Percentiles rank a stretch among this genome's conserved stretches.
These are phyloP conservation scores for Nemania sp. DNA, from an alignment of 2,329 filamentous ascomycete species.

Conservation along the genomic window DNA sequence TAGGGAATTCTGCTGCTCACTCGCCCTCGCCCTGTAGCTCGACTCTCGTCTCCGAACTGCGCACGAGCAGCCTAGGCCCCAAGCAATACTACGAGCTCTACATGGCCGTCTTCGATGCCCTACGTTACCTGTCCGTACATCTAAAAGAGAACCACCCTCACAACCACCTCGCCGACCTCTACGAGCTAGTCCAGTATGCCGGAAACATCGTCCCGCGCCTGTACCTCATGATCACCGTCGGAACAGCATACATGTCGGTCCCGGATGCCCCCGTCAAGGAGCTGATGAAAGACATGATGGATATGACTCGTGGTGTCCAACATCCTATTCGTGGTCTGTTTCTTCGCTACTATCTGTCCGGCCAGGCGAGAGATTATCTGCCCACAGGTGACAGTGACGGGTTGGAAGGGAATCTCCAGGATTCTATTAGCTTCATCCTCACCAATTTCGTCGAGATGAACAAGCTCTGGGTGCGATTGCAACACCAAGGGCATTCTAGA, in stretches of 20 bases:
- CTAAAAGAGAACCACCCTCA: slow-evolving; percentile 97
- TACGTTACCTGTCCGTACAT: slow-evolving; percentile 95
- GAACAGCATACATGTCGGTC: slow-evolving; percentile 98
- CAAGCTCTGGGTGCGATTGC: slow-evolving; percentile 97
- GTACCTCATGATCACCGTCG: slow-evolving; percentile 99
- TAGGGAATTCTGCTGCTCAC: slow-evolving; percentile 43
- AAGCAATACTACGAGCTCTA: slow-evolving; percentile 99
- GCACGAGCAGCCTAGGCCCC: slow-evolving; percentile 95
- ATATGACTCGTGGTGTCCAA: slow-evolving; percentile 98
- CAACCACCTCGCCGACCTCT: slow-evolving; percentile 97
- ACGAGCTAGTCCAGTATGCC: slow-evolving; percentile 97
- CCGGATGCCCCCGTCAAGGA: slow-evolving; percentile 98
- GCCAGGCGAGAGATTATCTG: slow-evolving; percentile 90
- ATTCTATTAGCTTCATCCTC: slow-evolving; percentile 97
- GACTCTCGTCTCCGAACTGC: slow-evolving; percentile 96
- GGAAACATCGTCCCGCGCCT: slow-evolving; percentile 96
- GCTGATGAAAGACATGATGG: slow-evolving; percentile 99
- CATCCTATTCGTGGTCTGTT: slow-evolving; percentile 96
- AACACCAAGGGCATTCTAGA: slow-evolving; percentile 96
- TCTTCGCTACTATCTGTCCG: slow-evolving; percentile 93
- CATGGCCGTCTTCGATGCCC: slow-evolving; percentile 98
- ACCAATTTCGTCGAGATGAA: slow-evolving; percentile 99
- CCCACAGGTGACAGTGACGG: slow-evolving; percentile 87
- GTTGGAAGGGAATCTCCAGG: slow-evolving; percentile 93
- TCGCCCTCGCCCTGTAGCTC: slow-evolving; percentile 72